These are phyloP conservation scores for Scutellaria barbata DNA, from an alignment of 257 asterid genomes.

Conservation along the genomic window DNA sequence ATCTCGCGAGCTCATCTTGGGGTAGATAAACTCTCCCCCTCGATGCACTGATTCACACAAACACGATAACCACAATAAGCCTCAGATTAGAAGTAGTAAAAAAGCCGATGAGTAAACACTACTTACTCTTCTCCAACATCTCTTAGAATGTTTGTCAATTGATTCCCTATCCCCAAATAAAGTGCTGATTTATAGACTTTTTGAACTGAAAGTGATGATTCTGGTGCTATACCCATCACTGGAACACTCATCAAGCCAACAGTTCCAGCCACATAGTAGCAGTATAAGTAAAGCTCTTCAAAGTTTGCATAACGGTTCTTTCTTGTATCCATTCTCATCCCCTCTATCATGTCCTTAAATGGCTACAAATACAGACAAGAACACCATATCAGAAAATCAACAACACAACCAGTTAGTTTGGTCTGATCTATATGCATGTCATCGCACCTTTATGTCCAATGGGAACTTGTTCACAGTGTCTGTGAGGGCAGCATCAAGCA, in stretches of 20 bases:
- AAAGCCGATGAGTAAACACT: no score
- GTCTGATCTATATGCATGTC: not conserved
- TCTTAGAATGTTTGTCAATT: slow-evolving; percentile 74
- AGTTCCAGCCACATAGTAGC: slow-evolving; percentile 87
- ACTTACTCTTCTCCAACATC: slow-evolving; percentile 93
- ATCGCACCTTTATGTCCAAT: slow-evolving; percentile 66
- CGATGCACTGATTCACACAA: slow-evolving; percentile 49
- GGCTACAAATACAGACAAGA: slow-evolving; percentile 47
- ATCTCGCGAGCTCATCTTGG: slow-evolving; percentile 72
- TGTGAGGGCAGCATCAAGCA: slow-evolving; percentile 84
- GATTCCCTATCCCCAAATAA: slow-evolving; percentile 75
- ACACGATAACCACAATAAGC: not conserved
- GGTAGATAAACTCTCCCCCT: slow-evolving; percentile 91
- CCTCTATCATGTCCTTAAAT: slow-evolving; percentile 87
- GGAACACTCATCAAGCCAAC: slow-evolving; percentile 92
- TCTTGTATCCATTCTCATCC: slow-evolving; percentile 83
- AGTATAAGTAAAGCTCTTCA: slow-evolving; percentile 66
- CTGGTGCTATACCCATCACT: slow-evolving; percentile 85
- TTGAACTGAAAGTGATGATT: slow-evolving; percentile 56
- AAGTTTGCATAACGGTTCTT: slow-evolving; percentile 65
- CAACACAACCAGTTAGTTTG: not conserved
- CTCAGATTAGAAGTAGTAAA: no score
- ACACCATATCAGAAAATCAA: not conserved
- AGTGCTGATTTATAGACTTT: slow-evolving; percentile 64
- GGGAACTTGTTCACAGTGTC: slow-evolving; percentile 72